phyloP scores from a whole-genome alignment of 2,329 filamentous ascomycete species.

The Calonectria pseudoturangicola region DNA sequence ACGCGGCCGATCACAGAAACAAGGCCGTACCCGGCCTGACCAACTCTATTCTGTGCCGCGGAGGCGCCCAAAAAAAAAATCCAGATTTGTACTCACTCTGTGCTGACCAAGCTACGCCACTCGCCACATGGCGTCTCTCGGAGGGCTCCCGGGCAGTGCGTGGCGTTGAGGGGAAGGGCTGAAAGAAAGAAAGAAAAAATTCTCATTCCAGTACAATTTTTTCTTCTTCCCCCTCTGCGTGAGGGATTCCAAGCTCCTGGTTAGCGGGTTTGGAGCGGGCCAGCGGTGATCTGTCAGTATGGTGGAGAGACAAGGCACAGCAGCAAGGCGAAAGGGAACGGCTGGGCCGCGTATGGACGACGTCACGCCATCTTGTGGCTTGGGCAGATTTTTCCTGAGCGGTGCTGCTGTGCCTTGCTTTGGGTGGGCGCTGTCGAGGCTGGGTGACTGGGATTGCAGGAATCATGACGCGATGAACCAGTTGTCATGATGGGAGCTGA shows the following conservation, averaged over 20 bases:
- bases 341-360: neutral
- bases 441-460: neutral
- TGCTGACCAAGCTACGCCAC: conserved; percentile 21
- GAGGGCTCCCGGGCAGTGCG: neutral
- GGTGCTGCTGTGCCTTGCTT: neutral
- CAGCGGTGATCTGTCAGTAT: conserved; percentile 9
- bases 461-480: conserved; percentile 14
- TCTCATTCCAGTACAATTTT: neutral
- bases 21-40: conserved; percentile 17
- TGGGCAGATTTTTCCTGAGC: neutral
- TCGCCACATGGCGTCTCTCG: conserved; percentile 29
- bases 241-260: conserved; percentile 2
- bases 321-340: conserved; percentile 1
- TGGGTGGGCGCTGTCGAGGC: neutral
- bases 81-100: conserved; percentile 1
- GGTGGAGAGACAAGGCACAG: conserved; percentile 22
- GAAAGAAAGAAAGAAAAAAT: conserved; percentile 4
- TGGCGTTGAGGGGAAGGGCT: conserved; percentile 14
- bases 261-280: conserved; percentile 7
- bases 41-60: conserved; percentile 32
- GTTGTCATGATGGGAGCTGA: conserved; percentile 19
- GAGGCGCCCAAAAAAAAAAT: neutral
- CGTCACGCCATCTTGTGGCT: neutral
- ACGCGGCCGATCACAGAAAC: conserved; percentile 3
- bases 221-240: neutral